Percentiles rank a stretch among this genome's conserved stretches.
Evolutionary conservation across 2,329 filamentous ascomycete genomes (phyloP).

Genomic region (Pseudogymnoascus destructans): DNA sequence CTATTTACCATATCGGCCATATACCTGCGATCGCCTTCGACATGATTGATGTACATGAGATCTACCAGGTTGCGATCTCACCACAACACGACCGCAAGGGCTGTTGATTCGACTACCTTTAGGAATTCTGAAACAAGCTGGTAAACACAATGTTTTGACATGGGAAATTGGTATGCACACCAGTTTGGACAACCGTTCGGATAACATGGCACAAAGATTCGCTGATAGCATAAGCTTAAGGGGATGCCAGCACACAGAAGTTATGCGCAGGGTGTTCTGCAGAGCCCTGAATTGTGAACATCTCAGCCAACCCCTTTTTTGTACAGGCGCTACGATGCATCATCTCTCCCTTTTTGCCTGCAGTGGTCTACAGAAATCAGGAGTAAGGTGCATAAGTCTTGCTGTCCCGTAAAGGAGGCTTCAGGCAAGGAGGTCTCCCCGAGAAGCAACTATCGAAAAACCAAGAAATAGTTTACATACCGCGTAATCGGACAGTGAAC

Average conservation of each 20-base stretch:
- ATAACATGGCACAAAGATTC: neutral
- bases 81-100: neutral
- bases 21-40: neutral
- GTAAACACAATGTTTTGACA: conserved; percentile 1
- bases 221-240: conserved; percentile 1
- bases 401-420: neutral
- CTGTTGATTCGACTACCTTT: neutral
- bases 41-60: conserved; percentile 8
- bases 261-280: neutral
- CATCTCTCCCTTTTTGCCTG: neutral
- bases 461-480: neutral
- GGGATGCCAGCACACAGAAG: neutral
- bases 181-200: neutral
- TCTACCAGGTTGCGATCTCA: neutral
- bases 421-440: neutral
- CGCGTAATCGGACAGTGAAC: conserved; percentile 3
- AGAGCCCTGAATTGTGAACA: neutral
- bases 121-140: neutral
- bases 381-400: neutral
- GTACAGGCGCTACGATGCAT: neutral
- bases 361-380: neutral
- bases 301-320: conserved; percentile 2
- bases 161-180: neutral
- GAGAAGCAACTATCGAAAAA: conserved; percentile 1
- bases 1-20: neutral